These are phyloP conservation scores for Grosmannia clavigera DNA, from an alignment of 2,329 filamentous ascomycete species.

Conservation along the genomic window DNA sequence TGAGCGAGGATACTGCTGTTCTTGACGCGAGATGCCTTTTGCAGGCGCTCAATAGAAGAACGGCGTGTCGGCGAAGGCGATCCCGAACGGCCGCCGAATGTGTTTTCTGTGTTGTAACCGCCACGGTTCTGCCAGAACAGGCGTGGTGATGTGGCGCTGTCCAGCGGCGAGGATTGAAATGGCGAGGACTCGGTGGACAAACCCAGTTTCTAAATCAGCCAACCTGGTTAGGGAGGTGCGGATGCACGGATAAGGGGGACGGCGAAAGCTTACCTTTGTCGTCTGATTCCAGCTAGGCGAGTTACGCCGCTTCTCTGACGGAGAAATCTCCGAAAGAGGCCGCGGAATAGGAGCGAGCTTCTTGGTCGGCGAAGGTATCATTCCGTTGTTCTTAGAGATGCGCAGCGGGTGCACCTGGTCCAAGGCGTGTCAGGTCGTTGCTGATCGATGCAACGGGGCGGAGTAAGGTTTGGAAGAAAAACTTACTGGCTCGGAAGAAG, in stretches of 20 bases:
- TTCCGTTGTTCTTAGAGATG: slow-evolving; percentile 55
- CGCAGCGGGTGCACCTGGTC: slow-evolving; percentile 62
- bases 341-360: slow-evolving; percentile 50
- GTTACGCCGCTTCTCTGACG: slow-evolving; percentile 76
- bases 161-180: slow-evolving; percentile 72
- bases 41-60: slow-evolving; percentile 88
- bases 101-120: slow-evolving; percentile 62
- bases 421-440: too few species aligned
- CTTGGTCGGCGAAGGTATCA: slow-evolving; percentile 49
- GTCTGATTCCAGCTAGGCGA: slow-evolving; percentile 80
- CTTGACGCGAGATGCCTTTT: slow-evolving; percentile 88
- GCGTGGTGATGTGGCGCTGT: slow-evolving; percentile 59
- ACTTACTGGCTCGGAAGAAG: slow-evolving; percentile 12
- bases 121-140: slow-evolving; percentile 77
- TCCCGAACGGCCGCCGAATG: slow-evolving; percentile 43
- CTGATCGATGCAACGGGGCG: not conserved
- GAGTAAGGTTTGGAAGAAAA: not conserved
- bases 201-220: slow-evolving; percentile 46
- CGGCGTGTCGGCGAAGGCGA: slow-evolving; percentile 65
- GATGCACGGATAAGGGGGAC: too few species aligned
- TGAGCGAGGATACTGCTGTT: slow-evolving; percentile 96
- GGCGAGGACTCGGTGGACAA: slow-evolving; percentile 65
- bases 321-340: slow-evolving; percentile 80
- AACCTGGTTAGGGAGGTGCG: not conserved
- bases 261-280: slow-evolving; percentile 46